Percentiles rank a stretch among this genome's conserved stretches.
These are phyloP conservation scores for Euphorbia tirucalli DNA, from an alignment of 345 rosid species.

Conservation along the genomic window DNA sequence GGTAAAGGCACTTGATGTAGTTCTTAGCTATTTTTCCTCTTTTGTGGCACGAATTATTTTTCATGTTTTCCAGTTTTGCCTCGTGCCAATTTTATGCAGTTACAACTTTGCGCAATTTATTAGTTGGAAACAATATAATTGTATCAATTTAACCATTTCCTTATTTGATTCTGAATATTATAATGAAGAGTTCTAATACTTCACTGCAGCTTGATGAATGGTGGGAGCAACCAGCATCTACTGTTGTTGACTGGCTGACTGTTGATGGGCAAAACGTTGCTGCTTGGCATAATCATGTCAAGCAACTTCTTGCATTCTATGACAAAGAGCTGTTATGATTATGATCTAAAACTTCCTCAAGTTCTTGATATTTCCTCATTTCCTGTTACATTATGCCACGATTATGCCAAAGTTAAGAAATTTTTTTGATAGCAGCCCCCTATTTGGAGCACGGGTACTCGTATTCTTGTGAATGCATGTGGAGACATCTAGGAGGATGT, in stretches of 20 bases:
- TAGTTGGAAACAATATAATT: background rate
- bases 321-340: constrained; percentile 57
- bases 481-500: constrained; percentile 1
- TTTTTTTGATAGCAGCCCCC: background rate
- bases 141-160: background rate
- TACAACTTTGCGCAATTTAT: background rate
- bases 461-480: background rate
- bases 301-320: constrained; percentile 80
- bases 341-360: background rate
- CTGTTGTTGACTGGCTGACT: constrained; percentile 82
- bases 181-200: constrained; percentile 6
- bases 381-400: background rate
- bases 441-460: background rate
- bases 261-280: constrained; percentile 83
- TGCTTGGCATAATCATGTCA: constrained; percentile 89
- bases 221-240: constrained; percentile 97
- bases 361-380: background rate
- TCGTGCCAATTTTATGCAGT: background rate
- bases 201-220: constrained; percentile 76
- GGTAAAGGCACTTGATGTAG: background rate
- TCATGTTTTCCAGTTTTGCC: too few species aligned
- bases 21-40: background rate
- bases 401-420: background rate
- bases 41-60: background rate
- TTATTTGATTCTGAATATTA: background rate